phyloP scores from a whole-genome alignment of 1,284 basidiomycete species.

The Ganoderma resinaceum region DNA sequence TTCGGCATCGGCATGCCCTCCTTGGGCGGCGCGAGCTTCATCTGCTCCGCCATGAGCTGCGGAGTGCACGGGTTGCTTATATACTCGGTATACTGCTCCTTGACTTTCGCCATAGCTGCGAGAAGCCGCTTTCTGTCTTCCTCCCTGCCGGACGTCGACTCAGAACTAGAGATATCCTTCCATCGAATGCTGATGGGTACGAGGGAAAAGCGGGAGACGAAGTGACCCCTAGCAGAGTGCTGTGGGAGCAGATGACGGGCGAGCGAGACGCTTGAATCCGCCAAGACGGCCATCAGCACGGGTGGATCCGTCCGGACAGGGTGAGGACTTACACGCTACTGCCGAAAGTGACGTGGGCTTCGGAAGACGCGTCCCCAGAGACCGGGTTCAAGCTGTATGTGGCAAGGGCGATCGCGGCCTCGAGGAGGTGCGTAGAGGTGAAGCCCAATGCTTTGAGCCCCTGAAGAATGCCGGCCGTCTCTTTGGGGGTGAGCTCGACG shows the following conservation, averaged over 20 bases:
- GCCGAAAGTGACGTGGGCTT: not conserved
- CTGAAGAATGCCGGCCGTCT: not conserved
- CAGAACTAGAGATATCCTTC: not conserved
- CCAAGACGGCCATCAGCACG: no score
- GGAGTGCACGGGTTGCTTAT: not conserved
- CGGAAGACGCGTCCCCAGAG: not conserved
- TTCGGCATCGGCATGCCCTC: not conserved
- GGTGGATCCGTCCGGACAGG: not conserved
- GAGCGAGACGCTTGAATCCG: not conserved
- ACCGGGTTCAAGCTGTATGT: not conserved
- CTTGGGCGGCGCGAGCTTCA: not conserved
- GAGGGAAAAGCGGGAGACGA: not conserved
- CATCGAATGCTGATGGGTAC: not conserved
- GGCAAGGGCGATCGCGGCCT: not conserved
- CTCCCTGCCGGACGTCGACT: not conserved
- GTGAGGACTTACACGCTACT: not conserved
- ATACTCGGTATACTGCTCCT: not conserved
- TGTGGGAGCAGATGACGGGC: not conserved
- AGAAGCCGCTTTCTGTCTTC: not conserved
- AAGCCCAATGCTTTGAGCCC: not conserved
- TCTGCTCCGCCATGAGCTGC: not conserved
- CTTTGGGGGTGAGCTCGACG: not conserved
- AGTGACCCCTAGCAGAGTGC: not conserved
- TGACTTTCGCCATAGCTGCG: not conserved
- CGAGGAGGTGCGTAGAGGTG: not conserved